Evolutionary conservation across 2,329 filamentous ascomycete genomes (phyloP), one percentile per base, ranked within the genome.

Genomic region (Cladorrhinum sp.): DNA sequence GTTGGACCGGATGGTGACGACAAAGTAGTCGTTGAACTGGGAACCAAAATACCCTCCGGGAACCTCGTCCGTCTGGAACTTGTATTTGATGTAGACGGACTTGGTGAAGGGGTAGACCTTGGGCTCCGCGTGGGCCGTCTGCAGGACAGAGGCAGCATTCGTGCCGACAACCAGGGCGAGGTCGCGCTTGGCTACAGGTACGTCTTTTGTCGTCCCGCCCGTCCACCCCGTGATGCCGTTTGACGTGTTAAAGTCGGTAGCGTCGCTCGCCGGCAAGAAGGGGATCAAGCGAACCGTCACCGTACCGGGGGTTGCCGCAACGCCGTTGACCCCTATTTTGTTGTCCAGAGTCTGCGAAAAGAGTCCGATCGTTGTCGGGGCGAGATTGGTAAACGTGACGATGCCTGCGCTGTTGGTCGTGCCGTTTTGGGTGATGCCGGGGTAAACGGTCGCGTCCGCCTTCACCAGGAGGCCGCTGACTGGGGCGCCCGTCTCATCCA

Each of bases 61-160:
- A 10, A 58, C 55, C 39, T 58, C 55, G 42, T 7, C 24, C 3
- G 55, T 58, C 23, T 58, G 55, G 55, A 58, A 58, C 55, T 50
- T 58, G 55, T 50, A 58, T 23, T 58, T 50, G 55, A 58, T 58
- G 26, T 26, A 58, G 39, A 58, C 55, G 21, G 55, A 58, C 18
- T 50, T 50, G 55, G 46, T 50, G 28, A 50, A 50, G 55, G 42
- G 39, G 55, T 50, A 50, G 21, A 58, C 42, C 24, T 50, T 51
- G 12, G 46, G 46, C 10, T 28, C 23, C 14, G 39, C 23, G 23
- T 36, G 55, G 23, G 55, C 55, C 6, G 23, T 50, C 24, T 58
- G 55, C 21, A 58, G 42, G 55, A 2, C 16, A 20, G 23, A 20
- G 1, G 2, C 2, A 23, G 8, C 53, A 39, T 39, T 42, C 3